Base-by-base conservation (phyloP, 148 eudicot species). In the Gaultheria prostrata region DNA sequence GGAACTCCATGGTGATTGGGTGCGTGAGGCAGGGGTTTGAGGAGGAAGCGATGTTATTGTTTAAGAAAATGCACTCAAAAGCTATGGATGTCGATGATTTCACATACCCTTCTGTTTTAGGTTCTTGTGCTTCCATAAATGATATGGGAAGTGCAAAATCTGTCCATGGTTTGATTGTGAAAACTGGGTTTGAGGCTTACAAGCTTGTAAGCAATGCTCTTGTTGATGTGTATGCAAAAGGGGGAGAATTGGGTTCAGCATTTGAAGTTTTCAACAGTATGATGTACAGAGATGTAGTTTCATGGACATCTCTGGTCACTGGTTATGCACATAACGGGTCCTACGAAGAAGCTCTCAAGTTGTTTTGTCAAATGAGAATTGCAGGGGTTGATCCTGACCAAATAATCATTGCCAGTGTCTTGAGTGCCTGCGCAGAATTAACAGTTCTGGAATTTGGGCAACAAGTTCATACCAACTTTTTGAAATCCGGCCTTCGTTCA, bases 1-100 rank as follows among this genome's bases (percentile, higher is more conserved):
- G 98, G 95, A 95, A 95, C 83, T 87, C 97, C 63, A 89, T 94
- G 95, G 86, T 95, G 54, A 88, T 88, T 80, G 91, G 95, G 46
- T 94, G 87, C 84, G 89, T 87, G 35, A 90, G 94, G 83, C 91
- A 90, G 30, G 94, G 95, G 32, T 85, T 75, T 67, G 84, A 76
- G 59, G 90, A 89, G 80, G 90, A 92, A 83, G 98, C 95, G 15
- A 50, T 92, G 80, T 78, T 81, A 13, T 87, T 91, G 70, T 93
- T 92, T 63, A 87, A 89, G 83, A 89, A 71, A 72, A 92, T 95
- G 98, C 91, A 86, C 83, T 35, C 80, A 26, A 90, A 85, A 76
- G 87, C 69, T 84, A 88, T 94, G 92, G 81, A 86, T 63, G 65
- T 92, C 24, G 98, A 95, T 80, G 93, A 92, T 45, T 93, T 87